Conservation (phyloP, 352 stramenopile genomes). For the Pythium brachiatum region DNA sequence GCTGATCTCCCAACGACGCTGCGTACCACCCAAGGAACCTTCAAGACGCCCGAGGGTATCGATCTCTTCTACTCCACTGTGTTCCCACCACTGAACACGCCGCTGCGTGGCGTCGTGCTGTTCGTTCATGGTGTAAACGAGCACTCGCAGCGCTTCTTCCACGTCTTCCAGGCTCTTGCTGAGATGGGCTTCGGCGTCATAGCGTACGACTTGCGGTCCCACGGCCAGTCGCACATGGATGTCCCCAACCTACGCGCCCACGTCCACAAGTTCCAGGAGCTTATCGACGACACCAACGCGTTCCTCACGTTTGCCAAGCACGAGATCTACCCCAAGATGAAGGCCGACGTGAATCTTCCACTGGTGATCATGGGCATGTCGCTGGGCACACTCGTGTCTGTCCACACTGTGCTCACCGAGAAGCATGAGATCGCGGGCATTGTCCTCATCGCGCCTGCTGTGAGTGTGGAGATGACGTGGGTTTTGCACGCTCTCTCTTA, state of each 20-base stretch:
- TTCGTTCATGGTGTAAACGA: slow-evolving; percentile 26
- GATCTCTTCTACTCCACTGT: slow-evolving; percentile 20
- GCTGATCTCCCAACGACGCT: slow-evolving; percentile 9
- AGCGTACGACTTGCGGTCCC: slow-evolving; percentile 17
- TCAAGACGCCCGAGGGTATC: background rate
- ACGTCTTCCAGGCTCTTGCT: slow-evolving; percentile 19
- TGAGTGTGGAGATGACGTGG: slow-evolving; percentile 15
- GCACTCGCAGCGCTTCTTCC: slow-evolving; percentile 22
- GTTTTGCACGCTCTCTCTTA: slow-evolving; percentile 1
- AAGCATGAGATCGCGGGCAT: slow-evolving; percentile 14
- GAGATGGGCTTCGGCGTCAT: slow-evolving; percentile 6
- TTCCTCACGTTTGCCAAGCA: slow-evolving; percentile 17
- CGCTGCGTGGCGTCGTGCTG: slow-evolving; percentile 27
- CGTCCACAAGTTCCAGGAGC: slow-evolving; percentile 10
- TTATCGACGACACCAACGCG: slow-evolving; percentile 20
- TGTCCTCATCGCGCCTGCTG: slow-evolving; percentile 6
- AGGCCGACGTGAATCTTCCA: background rate
- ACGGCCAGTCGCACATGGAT: slow-evolving; percentile 15
- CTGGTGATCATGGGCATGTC: slow-evolving; percentile 19
- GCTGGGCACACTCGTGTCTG: slow-evolving; percentile 11
- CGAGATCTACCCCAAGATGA: slow-evolving; percentile 9
- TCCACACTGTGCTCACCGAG: slow-evolving; percentile 20
- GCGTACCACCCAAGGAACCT: slow-evolving; percentile 1
- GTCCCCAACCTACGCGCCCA: background rate
- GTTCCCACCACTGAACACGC: slow-evolving; percentile 13